Percentiles rank a stretch among this genome's conserved stretches.
These are phyloP conservation scores for Centrapalus pauciflorus DNA, from an alignment of 129 eudicot genomes.

Conservation along the genomic window DNA sequence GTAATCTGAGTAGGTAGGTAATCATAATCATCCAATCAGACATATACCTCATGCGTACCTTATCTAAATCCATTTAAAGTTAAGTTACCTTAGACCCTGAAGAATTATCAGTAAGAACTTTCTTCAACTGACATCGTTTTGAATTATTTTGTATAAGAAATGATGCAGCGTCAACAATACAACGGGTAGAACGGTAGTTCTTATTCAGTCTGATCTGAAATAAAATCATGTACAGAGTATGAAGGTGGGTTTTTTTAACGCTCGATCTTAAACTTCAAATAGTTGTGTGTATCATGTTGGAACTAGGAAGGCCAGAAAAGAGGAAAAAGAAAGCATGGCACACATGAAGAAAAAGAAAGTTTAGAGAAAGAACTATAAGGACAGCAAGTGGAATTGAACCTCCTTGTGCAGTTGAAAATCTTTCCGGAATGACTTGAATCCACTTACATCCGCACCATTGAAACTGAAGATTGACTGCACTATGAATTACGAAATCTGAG, in stretches of 20 bases:
- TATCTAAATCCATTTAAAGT: background rate
- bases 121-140: slow-evolving; percentile 56
- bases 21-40: slow-evolving; percentile 11
- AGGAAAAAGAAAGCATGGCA: background rate
- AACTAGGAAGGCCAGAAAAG: background rate
- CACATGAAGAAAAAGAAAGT: background rate
- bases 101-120: slow-evolving; percentile 83
- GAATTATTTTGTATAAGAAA: slow-evolving; percentile 70
- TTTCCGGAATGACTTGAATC: slow-evolving; percentile 89
- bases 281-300: too few species aligned
- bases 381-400: slow-evolving; percentile 36
- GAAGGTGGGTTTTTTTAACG: background rate
- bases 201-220: slow-evolving; percentile 68
- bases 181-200: slow-evolving; percentile 95
- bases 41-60: background rate
- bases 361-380: background rate
- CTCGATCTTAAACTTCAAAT: slow-evolving; percentile 6
- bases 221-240: background rate
- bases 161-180: slow-evolving; percentile 93
- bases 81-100: slow-evolving; percentile 78
- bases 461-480: slow-evolving; percentile 95
- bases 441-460: slow-evolving; percentile 82
- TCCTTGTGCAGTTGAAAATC: slow-evolving; percentile 83
- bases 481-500: slow-evolving; percentile 6
- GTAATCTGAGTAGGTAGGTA: slow-evolving; percentile 50